Percentiles rank a stretch among this genome's conserved stretches.
Conservation (phyloP, 2,329 filamentous ascomycete genomes). For the Fusarium sp. region DNA sequence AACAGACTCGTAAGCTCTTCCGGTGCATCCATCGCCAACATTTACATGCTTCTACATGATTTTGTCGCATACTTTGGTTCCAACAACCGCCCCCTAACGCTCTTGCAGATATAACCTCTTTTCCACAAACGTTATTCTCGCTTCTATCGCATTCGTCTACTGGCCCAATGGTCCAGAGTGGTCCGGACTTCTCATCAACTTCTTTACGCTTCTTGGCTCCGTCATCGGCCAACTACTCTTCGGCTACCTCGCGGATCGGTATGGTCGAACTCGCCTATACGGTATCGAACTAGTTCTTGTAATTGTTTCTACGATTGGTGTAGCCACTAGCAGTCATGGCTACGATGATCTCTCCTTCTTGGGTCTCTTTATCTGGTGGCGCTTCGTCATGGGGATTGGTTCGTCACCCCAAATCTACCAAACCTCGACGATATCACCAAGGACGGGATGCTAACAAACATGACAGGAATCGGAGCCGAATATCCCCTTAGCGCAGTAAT, state of each 20-base stretch:
- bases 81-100: constrained; percentile 2
- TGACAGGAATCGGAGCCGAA: constrained; percentile 72
- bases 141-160: constrained; percentile 65
- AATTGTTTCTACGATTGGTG: constrained; percentile 68
- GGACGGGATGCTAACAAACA: constrained; percentile 17
- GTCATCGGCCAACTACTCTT: constrained; percentile 65
- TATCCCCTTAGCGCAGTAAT: constrained; percentile 77
- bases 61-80: neutral
- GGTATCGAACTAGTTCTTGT: constrained; percentile 69
- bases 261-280: constrained; percentile 67
- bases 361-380: constrained; percentile 65
- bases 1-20: constrained; percentile 61
- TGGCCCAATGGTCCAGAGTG: constrained; percentile 60
- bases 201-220: constrained; percentile 65
- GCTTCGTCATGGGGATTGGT: constrained; percentile 67
- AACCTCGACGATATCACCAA: constrained; percentile 12
- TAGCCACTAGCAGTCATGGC: constrained; percentile 64
- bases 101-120: constrained; percentile 63
- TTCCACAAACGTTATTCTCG: constrained; percentile 66
- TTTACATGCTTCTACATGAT: neutral
- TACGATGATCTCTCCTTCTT: constrained; percentile 64
- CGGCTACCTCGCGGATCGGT: constrained; percentile 66
- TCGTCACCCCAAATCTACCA: constrained; percentile 22
- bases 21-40: neutral
- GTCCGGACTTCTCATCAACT: constrained; percentile 62